Base-by-base conservation (phyloP, 2,329 filamentous ascomycete species). In the Calonectria pteridis region DNA sequence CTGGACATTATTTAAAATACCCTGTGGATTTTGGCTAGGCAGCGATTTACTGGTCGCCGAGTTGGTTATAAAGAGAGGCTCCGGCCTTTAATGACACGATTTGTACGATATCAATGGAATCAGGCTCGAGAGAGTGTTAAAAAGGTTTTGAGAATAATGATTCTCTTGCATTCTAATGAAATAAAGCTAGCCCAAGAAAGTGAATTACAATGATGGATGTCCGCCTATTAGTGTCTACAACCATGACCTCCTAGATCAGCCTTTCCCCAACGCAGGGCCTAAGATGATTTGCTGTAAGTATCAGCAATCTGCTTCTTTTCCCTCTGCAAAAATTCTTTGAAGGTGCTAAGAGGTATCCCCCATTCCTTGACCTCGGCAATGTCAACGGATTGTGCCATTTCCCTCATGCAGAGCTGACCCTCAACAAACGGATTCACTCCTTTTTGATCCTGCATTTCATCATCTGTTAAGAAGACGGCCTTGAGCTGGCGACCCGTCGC, bases 241-340 rank as follows among this genome's bases (percentile, higher is more conserved):
- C 20, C 1, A 3, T 31, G 26, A 16, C 11, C 13, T 18, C n/a
- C 18, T 3, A n/a, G 6, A 18, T 7, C 13, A 35, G 26, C 2
- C 2, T 35, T 20, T 33, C 11, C 6, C 6, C 9, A n/a, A 28
- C 16, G 13, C 4, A 14, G 9, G 5, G 18, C 31, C 69, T 40
- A 76, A 7, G 49, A 14, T 7, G 62, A 43, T 43, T 65, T 69
- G 51, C 55, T 49, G 37, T 81, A 86, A 0, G 84, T 85, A 53
- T 79, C 74, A 49, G 72, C 70, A 6, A 86, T 73, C 6, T 62
- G 69, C 0, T 76, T 79, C 73, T 83, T 84, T 79, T 89, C 85
- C 59, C 84, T 80, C 69, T 83, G 78, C 51, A 89, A 67, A 65
- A 87, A 90, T 26, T 81, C 76, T n/a, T 83, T 78, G 71, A 90